These are phyloP conservation scores for Neoscytalidium dimidiatum DNA, from an alignment of 2,329 filamentous ascomycete species.

Conservation along the genomic window DNA sequence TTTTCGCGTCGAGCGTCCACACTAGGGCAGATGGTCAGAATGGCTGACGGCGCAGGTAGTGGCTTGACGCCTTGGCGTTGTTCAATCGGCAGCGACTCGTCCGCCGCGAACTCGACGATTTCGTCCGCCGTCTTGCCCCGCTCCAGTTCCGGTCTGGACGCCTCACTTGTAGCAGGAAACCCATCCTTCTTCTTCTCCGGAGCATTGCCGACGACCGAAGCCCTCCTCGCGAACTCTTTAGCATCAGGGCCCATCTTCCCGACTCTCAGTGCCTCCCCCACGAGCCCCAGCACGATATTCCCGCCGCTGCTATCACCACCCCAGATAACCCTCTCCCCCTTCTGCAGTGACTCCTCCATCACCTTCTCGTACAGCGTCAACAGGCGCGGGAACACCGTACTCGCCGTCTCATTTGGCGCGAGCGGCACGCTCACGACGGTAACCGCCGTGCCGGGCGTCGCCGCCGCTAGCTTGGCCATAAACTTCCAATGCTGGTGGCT, in stretches of 20 bases:
- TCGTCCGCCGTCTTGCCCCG: not conserved
- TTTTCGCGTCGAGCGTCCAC: slow-evolving; percentile 52
- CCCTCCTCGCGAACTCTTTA: not conserved
- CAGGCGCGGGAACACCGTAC: slow-evolving; percentile 50
- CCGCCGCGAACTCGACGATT: not conserved
- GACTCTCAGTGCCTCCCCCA: slow-evolving; percentile 40
- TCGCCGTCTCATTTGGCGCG: slow-evolving; percentile 55
- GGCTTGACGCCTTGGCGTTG: not conserved
- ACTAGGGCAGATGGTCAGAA: slow-evolving; percentile 52
- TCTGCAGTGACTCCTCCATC: slow-evolving; percentile 40
- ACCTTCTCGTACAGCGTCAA: slow-evolving; percentile 47
- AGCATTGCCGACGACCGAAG: slow-evolving; percentile 23
- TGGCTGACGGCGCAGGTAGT: slow-evolving; percentile 32
- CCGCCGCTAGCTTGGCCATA: slow-evolving; percentile 46
- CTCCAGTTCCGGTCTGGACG: not conserved
- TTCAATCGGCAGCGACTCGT: not conserved
- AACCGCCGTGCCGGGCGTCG: slow-evolving; percentile 45
- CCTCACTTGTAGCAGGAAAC: not conserved
- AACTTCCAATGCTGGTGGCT: slow-evolving; percentile 56
- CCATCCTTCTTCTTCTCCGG: not conserved
- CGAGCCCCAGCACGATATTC: slow-evolving; percentile 51
- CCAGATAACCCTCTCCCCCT: slow-evolving; percentile 49
- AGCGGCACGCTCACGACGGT: slow-evolving; percentile 56
- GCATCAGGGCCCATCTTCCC: slow-evolving; percentile 22
- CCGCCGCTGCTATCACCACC: slow-evolving; percentile 60